Evolutionary conservation across 139 green algal genomes (phyloP), one percentile per base, ranked within the genome.

Genomic region (Micromonas commoda): DNA sequence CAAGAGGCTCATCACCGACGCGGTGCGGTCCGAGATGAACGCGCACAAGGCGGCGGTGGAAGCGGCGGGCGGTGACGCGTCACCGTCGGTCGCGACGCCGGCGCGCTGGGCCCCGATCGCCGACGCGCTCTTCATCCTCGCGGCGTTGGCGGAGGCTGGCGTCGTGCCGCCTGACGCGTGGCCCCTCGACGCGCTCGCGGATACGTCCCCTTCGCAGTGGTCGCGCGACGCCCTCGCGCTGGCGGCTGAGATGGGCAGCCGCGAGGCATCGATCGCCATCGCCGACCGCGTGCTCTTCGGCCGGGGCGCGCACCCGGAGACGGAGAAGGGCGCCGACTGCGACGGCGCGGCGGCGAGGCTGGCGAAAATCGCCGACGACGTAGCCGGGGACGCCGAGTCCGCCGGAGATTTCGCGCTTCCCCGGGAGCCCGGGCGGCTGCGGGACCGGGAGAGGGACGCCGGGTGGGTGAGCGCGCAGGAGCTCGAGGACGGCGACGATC

Each of bases 361-460:
- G n/a, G 4, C 26, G 64, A 3, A 35, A 3, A 20, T 71, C n/a
- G 21, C 33, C 3, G 13, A 39, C 26, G 64, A 71, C 13, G 64
- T 38, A 13, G 64, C 64, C 28, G 45, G 23, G 29, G 29, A 63
- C 45, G 69, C 32, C 24, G 69, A 76, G 34, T n/a, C 29, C 24
- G 21, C 29, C 32, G 37, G 34, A 3, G 69, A 76, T 3, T 64
- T 76, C 20, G 3, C 32, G 32, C 20, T 63, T 33, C 33, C 69
- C 34, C 24, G 32, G 23, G 4, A 3, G 6, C 39, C 51, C 26
- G 53, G 23, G 72, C 57, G 39, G 45, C 33, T 78, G 72, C 52
- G 72, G 21, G 72, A 78, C 1, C n/a, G 32, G 19, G 72, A 78
- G 51, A 33, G 72, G 0, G 72, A 78, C 38, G 72, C 72, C n/a